Evolutionary conservation across 208 protist species (phyloP), one percentile per base, ranked within the genome.

Genomic region (Wallacemonas sp.): DNA sequence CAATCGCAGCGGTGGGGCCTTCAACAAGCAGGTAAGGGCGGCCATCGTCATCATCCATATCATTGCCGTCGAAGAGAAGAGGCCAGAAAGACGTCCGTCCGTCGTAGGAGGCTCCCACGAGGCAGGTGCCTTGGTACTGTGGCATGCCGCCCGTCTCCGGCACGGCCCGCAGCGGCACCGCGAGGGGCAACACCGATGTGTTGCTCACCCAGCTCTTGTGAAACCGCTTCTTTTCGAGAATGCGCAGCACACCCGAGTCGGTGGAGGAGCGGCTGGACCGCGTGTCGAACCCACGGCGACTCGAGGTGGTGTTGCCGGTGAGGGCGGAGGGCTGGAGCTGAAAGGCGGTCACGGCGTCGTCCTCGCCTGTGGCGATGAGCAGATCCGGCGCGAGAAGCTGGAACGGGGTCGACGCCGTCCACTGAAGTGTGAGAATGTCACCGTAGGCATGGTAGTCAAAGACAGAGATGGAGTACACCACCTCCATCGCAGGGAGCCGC

Each of bases 31-130:
- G 47, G 45, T 78, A 72, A n/a, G n/a, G n/a, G 59, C 62, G 60
- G 45, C 64, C 34, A 30, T 41, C 24, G 24, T 30, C 44, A 30
- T 24, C 38, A 19, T 46, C 47, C 38, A 31, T 42, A 58, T 71
- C 66, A 12, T 47, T 46, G 17, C 2, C 11, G 41, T 46, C 27
- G 47, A 75, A 80, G 42, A 84, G 46, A n/a, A 88, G 55, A 0
- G 89, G 89, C 86, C 89, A 95, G 70, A 93, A 90, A 38, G 89
- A 95, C 9, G 69, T 81, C 36, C 75, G 71, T 27, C 73, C 59
- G 60, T 95, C 89, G 65, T 90, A 93, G 22, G 86, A 93, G 31
- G 78, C 81, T 33, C 79, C 83, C 22, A 90, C 24, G 26, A 95
- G 67, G 27, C 61, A 83, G 24, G 65, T 75, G 31, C 75, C 86